Evolutionary conservation across 805 yeast species (phyloP).

Genomic region (Saccharomycopsis sp.): DNA sequence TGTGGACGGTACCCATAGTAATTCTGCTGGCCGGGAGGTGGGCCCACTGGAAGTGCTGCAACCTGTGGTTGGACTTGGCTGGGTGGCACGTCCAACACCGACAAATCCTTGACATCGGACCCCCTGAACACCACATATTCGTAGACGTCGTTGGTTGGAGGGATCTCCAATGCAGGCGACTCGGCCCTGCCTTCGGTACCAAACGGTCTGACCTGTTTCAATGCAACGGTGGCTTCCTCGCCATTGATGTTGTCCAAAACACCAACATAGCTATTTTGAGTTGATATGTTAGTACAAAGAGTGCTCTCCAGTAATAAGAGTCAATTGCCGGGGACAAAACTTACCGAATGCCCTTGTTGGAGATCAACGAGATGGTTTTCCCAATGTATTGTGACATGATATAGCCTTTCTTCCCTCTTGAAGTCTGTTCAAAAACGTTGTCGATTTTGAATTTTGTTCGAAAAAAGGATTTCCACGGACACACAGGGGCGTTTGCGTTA

Average conservation of each 20-base stretch:
- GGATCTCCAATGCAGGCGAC: constrained; percentile 62
- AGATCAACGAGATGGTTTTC: constrained; percentile 72
- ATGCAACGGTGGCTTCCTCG: constrained; percentile 80
- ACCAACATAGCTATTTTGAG: constrained; percentile 64
- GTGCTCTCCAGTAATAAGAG: not conserved
- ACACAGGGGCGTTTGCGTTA: no score
- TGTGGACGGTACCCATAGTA: constrained; percentile 12
- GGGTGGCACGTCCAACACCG: constrained; percentile 65
- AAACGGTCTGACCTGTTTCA: constrained; percentile 66
- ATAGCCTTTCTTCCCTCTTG: not conserved
- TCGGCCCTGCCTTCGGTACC: constrained; percentile 88
- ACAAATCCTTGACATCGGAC: constrained; percentile 81
- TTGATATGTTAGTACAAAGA: not conserved
- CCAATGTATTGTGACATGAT: constrained; percentile 89
- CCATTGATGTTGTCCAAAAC: constrained; percentile 81
- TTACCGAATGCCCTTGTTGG: constrained; percentile 62
- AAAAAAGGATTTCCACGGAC: no score
- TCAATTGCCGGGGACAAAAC: no score
- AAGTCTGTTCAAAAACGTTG: no score
- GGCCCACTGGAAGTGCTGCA: constrained; percentile 25
- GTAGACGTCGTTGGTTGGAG: constrained; percentile 58
- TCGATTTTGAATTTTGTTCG: no score
- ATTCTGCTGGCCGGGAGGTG: constrained; percentile 20
- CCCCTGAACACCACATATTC: constrained; percentile 83
- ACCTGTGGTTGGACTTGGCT: constrained; percentile 52